phyloP scores from a whole-genome alignment of 192 early-diverging fungal genomes.

The Entomortierella beljakovae region DNA sequence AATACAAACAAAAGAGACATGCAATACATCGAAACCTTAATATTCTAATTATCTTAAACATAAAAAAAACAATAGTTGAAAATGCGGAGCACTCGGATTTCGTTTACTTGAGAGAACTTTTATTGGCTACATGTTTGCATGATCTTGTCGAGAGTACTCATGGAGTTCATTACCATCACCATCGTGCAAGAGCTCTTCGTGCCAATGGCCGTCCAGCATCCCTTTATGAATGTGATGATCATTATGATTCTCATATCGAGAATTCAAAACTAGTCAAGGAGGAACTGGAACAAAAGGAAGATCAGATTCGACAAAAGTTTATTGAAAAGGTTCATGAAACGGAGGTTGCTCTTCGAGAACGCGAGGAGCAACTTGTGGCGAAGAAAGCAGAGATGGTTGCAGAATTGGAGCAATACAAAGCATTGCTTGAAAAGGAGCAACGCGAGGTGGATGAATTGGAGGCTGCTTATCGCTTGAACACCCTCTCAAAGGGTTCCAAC shows the following conservation, averaged over 20 bases:
- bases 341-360: slow-evolving; percentile 51
- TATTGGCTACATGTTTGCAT: slow-evolving; percentile 76
- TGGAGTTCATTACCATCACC: slow-evolving; percentile 77
- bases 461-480: slow-evolving; percentile 2
- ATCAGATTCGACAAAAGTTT: slow-evolving; percentile 72
- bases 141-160: slow-evolving; percentile 89
- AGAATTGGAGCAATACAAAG: slow-evolving; percentile 28
- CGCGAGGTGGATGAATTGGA: slow-evolving; percentile 31
- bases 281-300: slow-evolving; percentile 80
- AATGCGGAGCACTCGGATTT: slow-evolving; percentile 82
- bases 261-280: slow-evolving; percentile 10
- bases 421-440: slow-evolving; percentile 14
- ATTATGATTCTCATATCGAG: slow-evolving; percentile 59
- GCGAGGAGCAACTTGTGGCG: slow-evolving; percentile 48
- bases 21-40: background rate
- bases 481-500: slow-evolving; percentile 17
- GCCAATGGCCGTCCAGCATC: slow-evolving; percentile 80
- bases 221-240: slow-evolving; percentile 83
- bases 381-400: slow-evolving; percentile 29
- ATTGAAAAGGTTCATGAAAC: slow-evolving; percentile 57
- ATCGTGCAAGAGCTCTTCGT: slow-evolving; percentile 74
- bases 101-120: slow-evolving; percentile 74
- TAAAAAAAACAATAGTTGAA: background rate
- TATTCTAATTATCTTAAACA: too few species aligned
- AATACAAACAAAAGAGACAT: too few species aligned